Base-by-base conservation (phyloP, 164 flowering plant genomes). In the Pachysandra terminalis region DNA sequence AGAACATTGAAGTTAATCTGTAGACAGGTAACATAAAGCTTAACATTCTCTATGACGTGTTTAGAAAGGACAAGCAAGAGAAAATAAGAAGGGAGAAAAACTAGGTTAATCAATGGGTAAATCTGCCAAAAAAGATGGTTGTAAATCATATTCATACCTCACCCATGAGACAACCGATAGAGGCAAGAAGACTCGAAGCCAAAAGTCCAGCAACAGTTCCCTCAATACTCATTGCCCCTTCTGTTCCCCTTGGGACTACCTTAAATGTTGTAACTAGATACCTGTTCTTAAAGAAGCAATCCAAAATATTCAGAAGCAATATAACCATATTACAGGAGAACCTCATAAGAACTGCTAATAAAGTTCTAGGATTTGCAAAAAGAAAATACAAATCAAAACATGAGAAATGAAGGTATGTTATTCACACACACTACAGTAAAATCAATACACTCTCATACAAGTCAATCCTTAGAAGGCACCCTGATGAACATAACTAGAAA, bases 151-250 rank as follows among this genome's bases (percentile, higher is more conserved):
- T n/a, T 9, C 54, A 53, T 80, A 95, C 99, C 96, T 86, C 63
- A 70, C 90, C 88, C 73, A 83, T 32, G 59, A 83, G 70, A 82
- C 71, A 85, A 70, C 88, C 90, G 82, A 84, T 72, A 56, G 66
- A 81, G 25, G 97, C 94, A 80, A 95, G 96, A 74, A 84, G 58
- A 64, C 83, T 56, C 59, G 97, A 84, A 63, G 91, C 99, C 24
- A 92, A 27, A 68, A 92, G 68, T 56, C 99, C 99, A 64, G 99
- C 94, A 64, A 87, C 12, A 52, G 99, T 95, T 80, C 99, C 99
- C 74, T 95, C 99, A 45, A 86, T 75, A 75, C 97, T 95, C 8
- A 95, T 90, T 73, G 97, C 97, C 64, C 99, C 99, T 83, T 92
- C 99, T 19, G 97, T 95, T 77, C 97, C 97, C 64, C 94, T 78